Evolutionary conservation across 2,329 filamentous ascomycete species (phyloP), one percentile per base, ranked within the genome.

Genomic region (Rhynchosporium secalis): DNA sequence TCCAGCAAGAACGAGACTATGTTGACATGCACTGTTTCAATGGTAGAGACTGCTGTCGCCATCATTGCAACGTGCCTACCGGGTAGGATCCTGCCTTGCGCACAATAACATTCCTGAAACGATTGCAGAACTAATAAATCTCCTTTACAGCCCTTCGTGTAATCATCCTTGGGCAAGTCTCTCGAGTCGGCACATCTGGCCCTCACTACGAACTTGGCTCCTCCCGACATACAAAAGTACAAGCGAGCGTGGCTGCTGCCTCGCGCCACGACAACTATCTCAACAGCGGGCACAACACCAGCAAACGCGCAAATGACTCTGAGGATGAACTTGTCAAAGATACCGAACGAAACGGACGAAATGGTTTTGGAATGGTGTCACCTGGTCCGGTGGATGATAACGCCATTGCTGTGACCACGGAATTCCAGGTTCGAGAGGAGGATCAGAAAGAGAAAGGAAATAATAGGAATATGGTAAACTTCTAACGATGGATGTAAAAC

Each of bases 31-130:
- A 76, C 75, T 0, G 74, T 76, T 20, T 75, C 73, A 3, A 76
- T 76, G 74, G 68, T 76, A n/a, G 75, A 76, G 57, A 75, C 74
- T 0, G 68, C 75, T 3, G 73, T 78, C 7, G 75, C 77, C 1
- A 77, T 78, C 40, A 77, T 78, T 9, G 75, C 75, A 1, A 60
- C 63, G 9, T 65, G 60, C 13, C 72, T 60, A 33, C 58, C 58
- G 40, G 51, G 51, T 54, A 13, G 8, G 51, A 28, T n/a, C n/a
- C 20, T 9, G 15, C 8, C 20, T 26, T 40, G 15, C 6, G 20
- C 20, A 20, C 20, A 20, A 20, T 10, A 41, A 5, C n/a, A 4
- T 9, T 26, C 28, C 26, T 2, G 12, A 31, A 29, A 29, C 10
- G 26, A 13, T 4, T 13, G 4, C 3, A 48, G 26, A 31, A 48